Conservation (phyloP, 306 rosid species). For the Cicer chorassanicum region DNA sequence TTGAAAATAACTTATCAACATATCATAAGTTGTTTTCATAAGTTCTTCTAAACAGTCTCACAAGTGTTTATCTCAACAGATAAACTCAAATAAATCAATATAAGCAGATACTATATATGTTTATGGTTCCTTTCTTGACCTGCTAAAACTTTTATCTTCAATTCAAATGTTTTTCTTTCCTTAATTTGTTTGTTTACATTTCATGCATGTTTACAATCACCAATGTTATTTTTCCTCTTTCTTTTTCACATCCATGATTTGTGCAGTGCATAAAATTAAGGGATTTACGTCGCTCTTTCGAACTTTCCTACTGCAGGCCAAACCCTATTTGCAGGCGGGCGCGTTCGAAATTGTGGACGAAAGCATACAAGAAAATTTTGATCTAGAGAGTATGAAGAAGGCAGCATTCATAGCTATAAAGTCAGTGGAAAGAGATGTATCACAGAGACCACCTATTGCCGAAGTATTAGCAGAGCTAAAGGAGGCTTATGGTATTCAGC, state of each 20-base stretch:
- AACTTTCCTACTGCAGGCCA: slow-evolving; percentile 66
- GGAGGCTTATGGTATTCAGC: slow-evolving; percentile 76
- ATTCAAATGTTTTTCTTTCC: not conserved
- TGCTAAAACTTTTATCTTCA: not conserved
- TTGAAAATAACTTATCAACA: too few species aligned
- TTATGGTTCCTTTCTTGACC: not conserved
- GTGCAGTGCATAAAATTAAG: not conserved
- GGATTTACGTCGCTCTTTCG: not conserved
- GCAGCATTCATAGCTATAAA: slow-evolving; percentile 70
- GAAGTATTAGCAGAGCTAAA: slow-evolving; percentile 75
- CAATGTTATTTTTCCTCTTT: not conserved
- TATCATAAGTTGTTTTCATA: too few species aligned
- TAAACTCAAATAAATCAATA: too few species aligned
- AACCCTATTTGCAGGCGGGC: slow-evolving; percentile 92
- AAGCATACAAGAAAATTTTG: slow-evolving; percentile 63
- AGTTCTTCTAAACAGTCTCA: too few species aligned
- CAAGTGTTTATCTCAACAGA: too few species aligned
- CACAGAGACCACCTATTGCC: slow-evolving; percentile 82
- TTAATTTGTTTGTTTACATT: slow-evolving; percentile 9
- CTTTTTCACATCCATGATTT: not conserved
- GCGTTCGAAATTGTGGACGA: slow-evolving; percentile 86
- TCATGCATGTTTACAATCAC: not conserved
- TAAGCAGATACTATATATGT: not conserved
- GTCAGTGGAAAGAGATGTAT: slow-evolving; percentile 86
- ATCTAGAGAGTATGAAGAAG: slow-evolving; percentile 74